phyloP scores from a whole-genome alignment of 2,329 filamentous ascomycete genomes.

The Fusarium albosuccineum region DNA sequence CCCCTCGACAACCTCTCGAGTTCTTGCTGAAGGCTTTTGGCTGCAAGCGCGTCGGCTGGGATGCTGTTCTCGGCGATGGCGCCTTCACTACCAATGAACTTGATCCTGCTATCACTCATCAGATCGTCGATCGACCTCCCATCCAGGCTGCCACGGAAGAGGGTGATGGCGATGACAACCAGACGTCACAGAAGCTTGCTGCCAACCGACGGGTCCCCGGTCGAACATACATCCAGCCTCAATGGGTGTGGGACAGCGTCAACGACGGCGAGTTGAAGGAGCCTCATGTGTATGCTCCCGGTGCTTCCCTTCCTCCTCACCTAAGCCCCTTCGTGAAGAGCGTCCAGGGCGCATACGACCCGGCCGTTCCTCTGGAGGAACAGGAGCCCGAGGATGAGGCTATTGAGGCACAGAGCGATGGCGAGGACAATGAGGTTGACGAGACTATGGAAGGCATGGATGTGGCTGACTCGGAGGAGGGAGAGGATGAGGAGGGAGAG shows the following conservation, averaged over 20 bases:
- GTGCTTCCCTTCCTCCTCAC: conserved; percentile 91
- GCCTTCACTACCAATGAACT: conserved; percentile 91
- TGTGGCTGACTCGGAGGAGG: conserved; percentile 61
- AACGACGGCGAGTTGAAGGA: conserved; percentile 92
- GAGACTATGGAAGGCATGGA: conserved; percentile 64
- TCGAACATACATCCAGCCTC: conserved; percentile 92
- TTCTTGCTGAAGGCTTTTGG: conserved; percentile 95
- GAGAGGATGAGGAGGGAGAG: conserved; percentile 61
- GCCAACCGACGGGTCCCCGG: conserved; percentile 85
- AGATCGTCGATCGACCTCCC: conserved; percentile 91
- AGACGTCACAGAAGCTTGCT: conserved; percentile 69
- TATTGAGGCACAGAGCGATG: conserved; percentile 74
- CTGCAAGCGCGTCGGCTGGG: conserved; percentile 96
- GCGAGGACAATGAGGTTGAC: conserved; percentile 58
- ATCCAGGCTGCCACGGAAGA: conserved; percentile 70
- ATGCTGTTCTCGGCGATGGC: conserved; percentile 88
- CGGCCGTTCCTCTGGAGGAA: conserved; percentile 84
- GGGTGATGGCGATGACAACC: conserved; percentile 68
- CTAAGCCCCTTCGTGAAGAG: conserved; percentile 95
- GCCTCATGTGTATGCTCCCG: conserved; percentile 89
- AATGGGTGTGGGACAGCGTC: conserved; percentile 98
- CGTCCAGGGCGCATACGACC: conserved; percentile 90
- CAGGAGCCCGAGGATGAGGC: conserved; percentile 91
- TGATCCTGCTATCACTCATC: conserved; percentile 92
- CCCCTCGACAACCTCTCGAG: conserved; percentile 89